Evolutionary conservation across 805 yeast genomes (phyloP), one percentile per base, ranked within the genome.

Genomic region (Saturnispora ahearnii): DNA sequence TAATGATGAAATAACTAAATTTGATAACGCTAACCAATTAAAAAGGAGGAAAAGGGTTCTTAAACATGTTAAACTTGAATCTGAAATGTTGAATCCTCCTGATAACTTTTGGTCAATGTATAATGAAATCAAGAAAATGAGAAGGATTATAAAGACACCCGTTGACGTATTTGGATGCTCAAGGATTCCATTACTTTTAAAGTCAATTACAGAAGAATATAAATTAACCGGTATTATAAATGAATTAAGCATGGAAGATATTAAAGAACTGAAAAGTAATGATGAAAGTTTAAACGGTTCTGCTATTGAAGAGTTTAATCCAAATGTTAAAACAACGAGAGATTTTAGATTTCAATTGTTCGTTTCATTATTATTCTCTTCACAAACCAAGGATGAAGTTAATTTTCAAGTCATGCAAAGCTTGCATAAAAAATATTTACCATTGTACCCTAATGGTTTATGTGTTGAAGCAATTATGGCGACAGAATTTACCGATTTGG

Each of bases 161-260:
- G 97, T 90, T 2, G 97, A 90, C 61, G 73, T 81, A 0, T 80
- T 87, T 76, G 97, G 97, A 5, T 88, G 96, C 63, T 89, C 84
- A 24, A 71, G 72, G 29, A 71, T 78, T 45, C 78, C 81, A 0
- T 67, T 69, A 22, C 63, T 73, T 4, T 68, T 77, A 15, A 65
- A 74, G 7, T 66, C 59, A 3, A 53, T 59, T 1, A 55, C 59
- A 8, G 62, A 51, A n/a, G 11, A 37, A 41, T 54, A 26, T 24
- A 40, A 31, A 18, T n/a, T 34, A 11, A 51, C 45, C 7, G 52
- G 53, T 4, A 31, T 44, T 4, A 44, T 50, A 11, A 34, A 29
- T 15, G 32, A 32, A n/a, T 47, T 54, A 8, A 26, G 34, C 34
- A 12, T 48, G 18, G 45, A 42, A 1, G 49, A 54, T 10, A 49